A percentile compares a stretch with the other conserved stretches of the same genome.
Evolutionary conservation across 2,329 filamentous ascomycete genomes (phyloP).

Genomic region (Aspergillus sp.): DNA sequence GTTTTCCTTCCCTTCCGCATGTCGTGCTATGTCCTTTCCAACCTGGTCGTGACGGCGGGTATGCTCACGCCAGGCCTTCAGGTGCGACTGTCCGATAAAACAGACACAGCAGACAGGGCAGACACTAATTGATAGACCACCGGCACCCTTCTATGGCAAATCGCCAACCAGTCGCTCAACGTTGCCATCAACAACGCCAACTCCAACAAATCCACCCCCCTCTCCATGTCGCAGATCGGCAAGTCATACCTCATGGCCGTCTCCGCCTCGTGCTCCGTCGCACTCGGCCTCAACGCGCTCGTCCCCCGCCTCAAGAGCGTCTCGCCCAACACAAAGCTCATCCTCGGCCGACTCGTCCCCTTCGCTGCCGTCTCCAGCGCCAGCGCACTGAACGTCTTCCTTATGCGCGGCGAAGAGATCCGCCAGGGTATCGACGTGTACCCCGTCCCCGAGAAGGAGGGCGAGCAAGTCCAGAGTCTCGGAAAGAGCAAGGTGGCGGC

Average conservation of each 20-base stretch:
- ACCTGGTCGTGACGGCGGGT: conserved; percentile 89
- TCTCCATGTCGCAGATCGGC: conserved; percentile 75
- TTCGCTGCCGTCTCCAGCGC: conserved; percentile 94
- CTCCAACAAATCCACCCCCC: conserved; percentile 92
- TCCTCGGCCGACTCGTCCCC: conserved; percentile 84
- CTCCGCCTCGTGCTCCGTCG: conserved; percentile 88
- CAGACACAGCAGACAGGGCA: background rate
- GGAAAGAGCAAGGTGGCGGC: conserved; percentile 89
- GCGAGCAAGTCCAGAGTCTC: conserved; percentile 67
- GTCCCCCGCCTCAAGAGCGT: conserved; percentile 81
- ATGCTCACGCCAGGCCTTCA: conserved; percentile 91
- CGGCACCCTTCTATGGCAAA: conserved; percentile 90
- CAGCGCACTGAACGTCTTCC: conserved; percentile 89
- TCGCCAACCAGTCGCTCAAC: conserved; percentile 95
- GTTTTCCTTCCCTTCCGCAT: conserved; percentile 96
- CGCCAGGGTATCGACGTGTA: conserved; percentile 89
- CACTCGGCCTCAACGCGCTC: conserved; percentile 83
- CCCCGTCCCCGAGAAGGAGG: conserved; percentile 70
- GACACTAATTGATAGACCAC: conserved; percentile 55
- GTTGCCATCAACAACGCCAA: conserved; percentile 98
- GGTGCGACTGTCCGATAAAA: conserved; percentile 49
- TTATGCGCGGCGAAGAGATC: conserved; percentile 98
- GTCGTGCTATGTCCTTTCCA: conserved; percentile 92
- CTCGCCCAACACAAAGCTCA: conserved; percentile 70
- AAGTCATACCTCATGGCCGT: conserved; percentile 93